Percentiles rank a stretch among this genome's conserved stretches.
These are phyloP conservation scores for Aquilaria sinensis DNA, from an alignment of 345 rosid species.

Conservation along the genomic window DNA sequence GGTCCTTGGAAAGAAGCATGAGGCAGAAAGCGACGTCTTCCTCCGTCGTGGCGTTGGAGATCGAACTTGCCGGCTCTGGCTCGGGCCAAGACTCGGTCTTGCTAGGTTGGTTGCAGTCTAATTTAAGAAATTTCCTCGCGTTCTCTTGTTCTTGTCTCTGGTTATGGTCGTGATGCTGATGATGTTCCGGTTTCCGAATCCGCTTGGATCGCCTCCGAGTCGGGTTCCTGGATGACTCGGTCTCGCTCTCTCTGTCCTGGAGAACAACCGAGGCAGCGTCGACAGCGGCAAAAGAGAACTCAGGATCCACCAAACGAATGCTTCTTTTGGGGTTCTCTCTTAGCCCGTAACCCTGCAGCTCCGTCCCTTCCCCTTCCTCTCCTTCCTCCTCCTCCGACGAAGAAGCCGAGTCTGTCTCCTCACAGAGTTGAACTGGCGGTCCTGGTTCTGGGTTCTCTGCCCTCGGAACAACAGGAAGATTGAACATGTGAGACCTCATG, in stretches of 20 bases:
- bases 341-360: conserved; percentile 24
- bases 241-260: conserved; percentile 75
- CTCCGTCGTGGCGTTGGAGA: conserved; percentile 71
- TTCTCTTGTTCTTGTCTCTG: conserved; percentile 23
- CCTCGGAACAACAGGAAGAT: conserved; percentile 35
- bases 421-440: conserved; percentile 30
- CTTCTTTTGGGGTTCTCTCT: conserved; percentile 57
- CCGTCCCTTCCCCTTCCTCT: conserved; percentile 20
- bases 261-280: conserved; percentile 48
- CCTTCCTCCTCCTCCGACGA: conserved; percentile 30
- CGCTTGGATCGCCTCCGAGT: conserved; percentile 64
- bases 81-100: conserved; percentile 30
- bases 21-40: conserved; percentile 94
- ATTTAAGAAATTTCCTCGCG: conserved; percentile 17
- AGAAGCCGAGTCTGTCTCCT: conserved; percentile 26
- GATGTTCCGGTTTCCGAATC: conserved; percentile 17
- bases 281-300: conserved; percentile 32
- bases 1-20: conserved; percentile 85
- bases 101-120: conserved; percentile 3
- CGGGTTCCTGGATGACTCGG: conserved; percentile 66
- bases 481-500: conserved; percentile 78
- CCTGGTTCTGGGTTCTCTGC: conserved; percentile 8
- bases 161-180: conserved; percentile 12
- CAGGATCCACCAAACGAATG: conserved; percentile 53
- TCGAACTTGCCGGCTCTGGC: conserved; percentile 61